phyloP scores from a whole-genome alignment of 2,329 filamentous ascomycete genomes.

The Ambrosiella cleistominuta region DNA sequence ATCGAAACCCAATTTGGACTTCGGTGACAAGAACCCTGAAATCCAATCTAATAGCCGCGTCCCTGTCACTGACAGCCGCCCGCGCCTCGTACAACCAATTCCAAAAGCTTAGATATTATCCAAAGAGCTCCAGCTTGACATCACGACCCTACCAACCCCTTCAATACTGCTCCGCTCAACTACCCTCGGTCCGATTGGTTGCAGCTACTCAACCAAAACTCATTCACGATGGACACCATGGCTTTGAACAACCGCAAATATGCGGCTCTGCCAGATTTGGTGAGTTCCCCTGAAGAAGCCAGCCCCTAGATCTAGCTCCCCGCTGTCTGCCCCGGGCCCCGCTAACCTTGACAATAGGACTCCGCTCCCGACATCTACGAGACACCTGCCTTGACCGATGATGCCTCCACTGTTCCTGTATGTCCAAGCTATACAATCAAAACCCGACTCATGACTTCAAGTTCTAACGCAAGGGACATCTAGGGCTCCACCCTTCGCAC shows the following conservation, averaged over 20 bases:
- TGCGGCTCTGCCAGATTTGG: conserved; percentile 61
- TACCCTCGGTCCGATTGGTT: neutral
- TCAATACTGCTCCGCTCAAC: neutral
- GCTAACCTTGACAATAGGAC: conserved; percentile 38
- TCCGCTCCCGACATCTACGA: conserved; percentile 91
- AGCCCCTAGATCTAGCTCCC: conserved; percentile 12
- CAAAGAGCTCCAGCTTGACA: no score
- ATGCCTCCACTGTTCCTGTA: conserved; percentile 70
- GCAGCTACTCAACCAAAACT: neutral
- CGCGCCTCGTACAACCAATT: no score
- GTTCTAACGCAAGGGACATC: neutral
- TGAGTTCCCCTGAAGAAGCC: conserved; percentile 22
- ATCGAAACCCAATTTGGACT: no score
- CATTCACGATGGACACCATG: conserved; percentile 29
- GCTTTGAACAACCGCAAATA: conserved; percentile 67
- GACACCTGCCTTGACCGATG: conserved; percentile 81
- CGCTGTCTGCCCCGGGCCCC: conserved; percentile 13
- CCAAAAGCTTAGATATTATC: no score
- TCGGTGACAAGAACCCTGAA: no score
- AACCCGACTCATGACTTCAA: neutral
- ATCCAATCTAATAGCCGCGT: no score
- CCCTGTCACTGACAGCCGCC: no score
- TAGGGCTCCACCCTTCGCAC: conserved; percentile 39
- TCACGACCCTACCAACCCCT: neutral
- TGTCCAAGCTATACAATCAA: conserved; percentile 18